These are phyloP conservation scores for Penicillium simplicissimum DNA, from an alignment of 495 filamentous ascomycete genomes.

Conservation along the genomic window DNA sequence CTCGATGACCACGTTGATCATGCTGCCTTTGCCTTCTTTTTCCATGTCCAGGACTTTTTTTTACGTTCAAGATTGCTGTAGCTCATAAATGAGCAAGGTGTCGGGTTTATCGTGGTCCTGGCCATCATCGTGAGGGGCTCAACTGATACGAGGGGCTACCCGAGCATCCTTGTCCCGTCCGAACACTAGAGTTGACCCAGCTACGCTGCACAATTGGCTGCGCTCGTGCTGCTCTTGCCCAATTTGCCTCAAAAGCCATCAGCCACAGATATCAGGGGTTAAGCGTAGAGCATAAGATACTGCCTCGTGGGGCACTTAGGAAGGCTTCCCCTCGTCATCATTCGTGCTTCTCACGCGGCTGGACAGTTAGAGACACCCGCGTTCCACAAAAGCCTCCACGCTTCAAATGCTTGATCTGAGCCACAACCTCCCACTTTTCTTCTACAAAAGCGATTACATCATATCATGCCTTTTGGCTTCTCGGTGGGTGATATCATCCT, in stretches of 20 bases:
- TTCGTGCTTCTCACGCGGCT: neutral
- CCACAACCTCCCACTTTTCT: neutral
- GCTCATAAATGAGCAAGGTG: neutral
- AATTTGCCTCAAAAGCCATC: neutral
- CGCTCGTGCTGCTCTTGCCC: neutral
- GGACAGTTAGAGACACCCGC: neutral
- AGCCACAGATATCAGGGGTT: neutral
- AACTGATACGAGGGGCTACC: neutral
- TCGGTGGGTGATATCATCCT: slow-evolving; percentile 14
- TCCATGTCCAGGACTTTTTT: neutral
- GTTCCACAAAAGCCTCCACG: neutral
- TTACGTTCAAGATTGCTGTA: neutral
- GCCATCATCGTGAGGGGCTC: neutral
- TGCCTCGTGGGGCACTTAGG: neutral
- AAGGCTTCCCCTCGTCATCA: neutral
- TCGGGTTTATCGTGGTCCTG: neutral
- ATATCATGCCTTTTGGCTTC: slow-evolving; percentile 10
- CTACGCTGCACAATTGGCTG: neutral
- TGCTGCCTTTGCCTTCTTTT: neutral
- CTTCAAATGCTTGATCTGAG: neutral
- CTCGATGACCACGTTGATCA: neutral
- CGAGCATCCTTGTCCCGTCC: neutral
- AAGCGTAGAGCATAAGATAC: no score
- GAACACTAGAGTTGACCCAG: neutral
- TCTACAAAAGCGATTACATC: neutral